Evolutionary conservation across 768 basidiomycete genomes (phyloP).

Genomic region (Auricularia auricula-judae): DNA sequence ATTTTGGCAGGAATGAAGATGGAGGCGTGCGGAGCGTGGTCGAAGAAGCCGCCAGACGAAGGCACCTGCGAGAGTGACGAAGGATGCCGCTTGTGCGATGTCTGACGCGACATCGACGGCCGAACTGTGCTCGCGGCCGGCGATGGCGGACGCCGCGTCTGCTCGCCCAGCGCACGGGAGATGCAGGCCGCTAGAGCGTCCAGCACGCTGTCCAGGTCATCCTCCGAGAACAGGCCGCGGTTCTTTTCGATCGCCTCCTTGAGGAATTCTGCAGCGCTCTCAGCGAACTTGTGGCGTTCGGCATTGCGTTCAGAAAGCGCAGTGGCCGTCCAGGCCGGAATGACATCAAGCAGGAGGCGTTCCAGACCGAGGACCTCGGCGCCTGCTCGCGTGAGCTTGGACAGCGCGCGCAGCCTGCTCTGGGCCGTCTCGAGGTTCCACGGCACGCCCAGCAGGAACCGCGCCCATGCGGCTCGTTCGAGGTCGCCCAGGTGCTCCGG

Average conservation of each 20-base stretch:
- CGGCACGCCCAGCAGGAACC: constrained; percentile 39
- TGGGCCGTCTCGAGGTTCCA: constrained; percentile 70
- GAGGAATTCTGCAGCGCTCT: constrained; percentile 37
- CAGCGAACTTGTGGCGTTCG: constrained; percentile 18
- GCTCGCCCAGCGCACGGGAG: not conserved
- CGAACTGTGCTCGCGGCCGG: not conserved
- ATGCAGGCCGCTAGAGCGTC: constrained; percentile 23
- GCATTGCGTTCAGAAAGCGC: constrained; percentile 34
- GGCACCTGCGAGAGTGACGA: not conserved
- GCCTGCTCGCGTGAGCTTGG: constrained; percentile 51
- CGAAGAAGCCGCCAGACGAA: not conserved
- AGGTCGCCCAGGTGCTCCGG: constrained; percentile 16
- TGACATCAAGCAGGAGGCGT: constrained; percentile 37
- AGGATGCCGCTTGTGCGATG: not conserved
- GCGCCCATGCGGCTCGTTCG: constrained; percentile 54
- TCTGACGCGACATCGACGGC: not conserved
- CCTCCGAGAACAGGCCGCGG: constrained; percentile 45
- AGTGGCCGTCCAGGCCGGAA: constrained; percentile 55
- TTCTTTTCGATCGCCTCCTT: constrained; percentile 40
- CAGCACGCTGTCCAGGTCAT: constrained; percentile 44
- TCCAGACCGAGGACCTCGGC: constrained; percentile 57
- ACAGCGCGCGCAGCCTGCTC: constrained; percentile 53
- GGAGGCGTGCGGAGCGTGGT: not conserved
- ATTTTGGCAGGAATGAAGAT: not conserved
- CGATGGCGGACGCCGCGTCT: not conserved